Percentiles rank a stretch among this genome's conserved stretches.
Evolutionary conservation across 2,329 filamentous ascomycete species (phyloP).

Genomic region (Colletotrichum truncatum): DNA sequence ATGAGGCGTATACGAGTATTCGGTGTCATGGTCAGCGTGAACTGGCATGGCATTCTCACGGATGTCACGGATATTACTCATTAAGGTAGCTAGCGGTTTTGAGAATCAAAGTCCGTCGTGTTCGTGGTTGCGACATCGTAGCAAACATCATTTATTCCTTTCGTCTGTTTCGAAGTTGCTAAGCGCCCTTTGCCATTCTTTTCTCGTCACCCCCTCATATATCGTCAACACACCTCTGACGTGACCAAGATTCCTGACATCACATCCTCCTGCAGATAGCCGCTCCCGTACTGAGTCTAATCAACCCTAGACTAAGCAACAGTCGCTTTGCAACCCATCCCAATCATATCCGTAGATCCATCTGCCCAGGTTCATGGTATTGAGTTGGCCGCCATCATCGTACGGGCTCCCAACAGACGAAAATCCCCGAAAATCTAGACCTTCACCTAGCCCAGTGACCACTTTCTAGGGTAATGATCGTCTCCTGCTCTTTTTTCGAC

Average conservation of each 20-base stretch:
- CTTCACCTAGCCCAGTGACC: not conserved
- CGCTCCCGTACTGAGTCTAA: not conserved
- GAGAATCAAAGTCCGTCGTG: not conserved
- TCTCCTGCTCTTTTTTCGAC: not conserved
- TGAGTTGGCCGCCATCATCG: not conserved
- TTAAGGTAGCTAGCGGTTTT: not conserved
- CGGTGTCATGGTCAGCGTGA: not conserved
- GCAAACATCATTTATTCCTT: too few relatives aligned
- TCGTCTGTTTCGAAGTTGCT: not conserved
- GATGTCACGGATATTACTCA: not conserved
- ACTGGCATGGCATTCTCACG: not conserved
- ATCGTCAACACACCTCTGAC: conserved; percentile 3
- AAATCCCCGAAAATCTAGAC: conserved; percentile 24
- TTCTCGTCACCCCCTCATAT: not conserved
- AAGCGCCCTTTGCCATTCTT: not conserved
- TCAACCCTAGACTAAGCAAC: not conserved
- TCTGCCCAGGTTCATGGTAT: not conserved
- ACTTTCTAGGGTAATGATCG: not conserved
- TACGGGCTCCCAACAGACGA: not conserved
- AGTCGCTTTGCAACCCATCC: not conserved
- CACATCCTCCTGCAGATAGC: conserved; percentile 17
- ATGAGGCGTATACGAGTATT: too few relatives aligned
- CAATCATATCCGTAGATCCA: not conserved
- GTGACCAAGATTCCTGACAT: conserved; percentile 10
- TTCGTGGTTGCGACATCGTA: too few relatives aligned